Evolutionary conservation across 371 early-diverging fungal species (phyloP), one percentile per base, ranked within the genome.

Genomic region (Cokeromyces recurvatus): DNA sequence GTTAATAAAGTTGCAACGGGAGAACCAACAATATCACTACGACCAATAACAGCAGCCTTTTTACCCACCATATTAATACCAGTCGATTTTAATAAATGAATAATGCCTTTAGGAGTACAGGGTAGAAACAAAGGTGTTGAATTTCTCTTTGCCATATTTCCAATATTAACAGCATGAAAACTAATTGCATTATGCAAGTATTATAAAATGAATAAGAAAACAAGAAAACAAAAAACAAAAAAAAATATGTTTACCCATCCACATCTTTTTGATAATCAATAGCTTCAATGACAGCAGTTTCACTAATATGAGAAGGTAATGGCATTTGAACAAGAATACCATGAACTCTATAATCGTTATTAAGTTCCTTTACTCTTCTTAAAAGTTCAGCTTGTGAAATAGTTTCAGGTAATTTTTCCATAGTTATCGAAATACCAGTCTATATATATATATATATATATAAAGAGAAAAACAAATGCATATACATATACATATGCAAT

Each of bases 291-390:
- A 95, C 77, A 12, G 69, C 74, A 43, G 68, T 65, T 54, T 91
- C 90, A 56, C 83, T 81, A 44, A 94, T 71, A 49, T 85, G 85
- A 7, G 64, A 59, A n/a, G 95, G 94, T n/a, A 96, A 69, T n/a
- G 97, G 97, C 59, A 95, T 74, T 66, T 97, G 97, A 32, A 97
- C 92, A 5, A 97, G 68, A 46, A 97, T 85, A 22, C 97, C 96
- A 55, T 95, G 95, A 21, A 94, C 74, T 11, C 53, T 22, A 2
- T 79, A 78, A 59, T 93, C 87, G 38, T 78, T 65, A 59, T 96
- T 96, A 32, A 97, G 62, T 10, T 64, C 53, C 12, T 77, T 59
- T 32, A 91, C 79, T 20, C 63, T 56, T 21, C 47, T 55, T 34
- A 89, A 46, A 40, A 93, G 53, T 32, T 79, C 68, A 15, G 24